phyloP scores from a whole-genome alignment of 2,329 filamentous ascomycete species.

The Passalora sequoiae region DNA sequence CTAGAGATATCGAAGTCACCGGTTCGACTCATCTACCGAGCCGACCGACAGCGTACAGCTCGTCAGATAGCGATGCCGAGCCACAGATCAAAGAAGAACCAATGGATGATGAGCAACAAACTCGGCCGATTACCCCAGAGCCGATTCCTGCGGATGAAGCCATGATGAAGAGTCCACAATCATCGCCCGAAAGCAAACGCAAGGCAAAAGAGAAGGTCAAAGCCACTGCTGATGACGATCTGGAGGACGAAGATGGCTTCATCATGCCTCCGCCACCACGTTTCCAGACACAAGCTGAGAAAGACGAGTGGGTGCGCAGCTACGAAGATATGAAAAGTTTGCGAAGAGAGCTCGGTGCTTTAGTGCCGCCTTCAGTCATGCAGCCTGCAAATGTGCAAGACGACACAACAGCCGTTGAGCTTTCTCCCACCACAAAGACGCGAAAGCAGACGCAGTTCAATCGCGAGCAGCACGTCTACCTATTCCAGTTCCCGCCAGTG shows the following conservation, averaged over 20 bases:
- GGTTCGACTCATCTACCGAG: slow-evolving; percentile 41
- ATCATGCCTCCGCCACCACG: slow-evolving; percentile 34
- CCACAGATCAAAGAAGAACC: slow-evolving; percentile 52
- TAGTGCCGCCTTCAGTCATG: slow-evolving; percentile 26
- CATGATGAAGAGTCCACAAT: slow-evolving; percentile 25
- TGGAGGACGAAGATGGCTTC: slow-evolving; percentile 17
- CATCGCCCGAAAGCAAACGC: slow-evolving; percentile 32
- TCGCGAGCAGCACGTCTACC: slow-evolving; percentile 53
- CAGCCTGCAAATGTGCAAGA: slow-evolving; percentile 37
- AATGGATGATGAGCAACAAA: slow-evolving; percentile 42
- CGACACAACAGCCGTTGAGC: slow-evolving; percentile 38
- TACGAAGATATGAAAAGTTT: slow-evolving; percentile 45
- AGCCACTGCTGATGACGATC: slow-evolving; percentile 9
- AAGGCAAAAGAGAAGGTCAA: slow-evolving; percentile 29
- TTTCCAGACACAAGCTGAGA: slow-evolving; percentile 51
- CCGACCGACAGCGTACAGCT: slow-evolving; percentile 35
- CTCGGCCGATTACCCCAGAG: slow-evolving; percentile 20
- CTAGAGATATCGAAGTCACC: slow-evolving; percentile 41
- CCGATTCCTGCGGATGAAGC: slow-evolving; percentile 9
- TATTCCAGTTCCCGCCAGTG: slow-evolving; percentile 61
- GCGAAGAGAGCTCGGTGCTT: slow-evolving; percentile 44
- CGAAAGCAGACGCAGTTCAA: slow-evolving; percentile 32
- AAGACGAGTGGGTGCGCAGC: slow-evolving; percentile 47
- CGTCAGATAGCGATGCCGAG: slow-evolving; percentile 33
- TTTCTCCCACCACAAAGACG: slow-evolving; percentile 14